Base-by-base conservation (phyloP, 768 basidiomycete species). In the Russula lepida region DNA sequence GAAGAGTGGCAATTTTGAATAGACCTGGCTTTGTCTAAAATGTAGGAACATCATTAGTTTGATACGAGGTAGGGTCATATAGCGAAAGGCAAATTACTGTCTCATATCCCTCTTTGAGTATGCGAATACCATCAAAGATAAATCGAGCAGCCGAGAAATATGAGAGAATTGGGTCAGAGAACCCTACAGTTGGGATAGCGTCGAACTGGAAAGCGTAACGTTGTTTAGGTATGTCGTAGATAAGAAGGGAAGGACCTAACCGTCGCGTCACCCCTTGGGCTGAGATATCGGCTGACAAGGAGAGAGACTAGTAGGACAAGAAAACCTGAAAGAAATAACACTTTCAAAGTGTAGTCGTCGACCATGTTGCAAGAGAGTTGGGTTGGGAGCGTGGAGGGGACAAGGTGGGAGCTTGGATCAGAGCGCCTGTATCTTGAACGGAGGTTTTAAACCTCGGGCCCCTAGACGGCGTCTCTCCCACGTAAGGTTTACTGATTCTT, bases 161-260 rank as follows among this genome's bases (percentile, higher is more conserved):
- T 7, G 73, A 74, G 25, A 70, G 64, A 1, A 74, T 39, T 30
- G 70, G 67, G 15, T 49, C 58, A 8, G 62, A 68, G 25, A 25
- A 25, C 46, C 46, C 46, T 25, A 46, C 23, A 13, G 46, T 46
- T 6, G 46, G 46, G 46, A 46, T 50, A n/a, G 19, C 19, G n/a
- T 50, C 19, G 28, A 50, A 17, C 49, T 50, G 9, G 30, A 27
- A 6, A 25, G 9, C 8, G 41, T n/a, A 21, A 11, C 0, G n/a
- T 25, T n/a, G 1, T n/a, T 59, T 13, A 46, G 43, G 4, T 11
- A 25, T 7, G 13, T 3, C 2, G 6, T 30, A 5, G 7, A 17
- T 19, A 46, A 25, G 4, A 48, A n/a, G 7, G 11, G 19, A 43
- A 21, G 9, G 11, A 19, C 27, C 46, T 37, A 9, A 56, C 56